Conservation (phyloP, 2,329 filamentous ascomycete genomes). For the Arthroderma sp. region DNA sequence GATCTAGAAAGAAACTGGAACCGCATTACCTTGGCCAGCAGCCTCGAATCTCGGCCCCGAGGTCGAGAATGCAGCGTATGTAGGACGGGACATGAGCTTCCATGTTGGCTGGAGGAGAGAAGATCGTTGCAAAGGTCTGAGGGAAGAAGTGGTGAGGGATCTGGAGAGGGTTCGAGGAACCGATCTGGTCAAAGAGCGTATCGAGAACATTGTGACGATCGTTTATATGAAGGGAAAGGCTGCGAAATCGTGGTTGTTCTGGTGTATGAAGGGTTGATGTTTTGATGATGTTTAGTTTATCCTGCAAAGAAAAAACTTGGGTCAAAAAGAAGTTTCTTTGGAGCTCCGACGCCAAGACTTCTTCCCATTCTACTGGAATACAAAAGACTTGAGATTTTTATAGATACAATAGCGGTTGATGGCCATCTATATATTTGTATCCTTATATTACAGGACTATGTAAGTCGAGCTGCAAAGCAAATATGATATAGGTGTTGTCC, state of each 20-base stretch:
- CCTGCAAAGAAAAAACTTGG: neutral
- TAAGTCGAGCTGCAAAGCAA: too few species aligned
- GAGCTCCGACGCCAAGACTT: neutral
- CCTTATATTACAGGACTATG: too few species aligned
- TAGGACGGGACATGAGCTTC: slow-evolving; percentile 33
- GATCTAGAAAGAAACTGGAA: neutral
- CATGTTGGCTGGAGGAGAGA: slow-evolving; percentile 40
- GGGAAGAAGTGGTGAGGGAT: slow-evolving; percentile 40
- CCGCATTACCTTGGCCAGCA: slow-evolving; percentile 35
- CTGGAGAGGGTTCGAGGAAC: slow-evolving; percentile 54
- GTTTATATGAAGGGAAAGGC: neutral
- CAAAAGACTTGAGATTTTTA: too few species aligned
- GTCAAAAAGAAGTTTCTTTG: neutral
- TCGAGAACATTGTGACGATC: slow-evolving; percentile 51
- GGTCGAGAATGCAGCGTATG: slow-evolving; percentile 39
- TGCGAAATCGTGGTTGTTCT: neutral
- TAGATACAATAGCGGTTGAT: too few species aligned
- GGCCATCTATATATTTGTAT: neutral
- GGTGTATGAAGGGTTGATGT: neutral
- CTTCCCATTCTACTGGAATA: too few species aligned
- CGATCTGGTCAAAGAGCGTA: slow-evolving; percentile 53
- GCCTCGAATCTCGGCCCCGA: slow-evolving; percentile 32
- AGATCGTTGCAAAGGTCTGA: slow-evolving; percentile 38
- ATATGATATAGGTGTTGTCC: neutral
- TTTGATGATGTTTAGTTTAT: neutral